Evolutionary conservation across 306 rosid species (phyloP).

Genomic region (Argentina anserina): DNA sequence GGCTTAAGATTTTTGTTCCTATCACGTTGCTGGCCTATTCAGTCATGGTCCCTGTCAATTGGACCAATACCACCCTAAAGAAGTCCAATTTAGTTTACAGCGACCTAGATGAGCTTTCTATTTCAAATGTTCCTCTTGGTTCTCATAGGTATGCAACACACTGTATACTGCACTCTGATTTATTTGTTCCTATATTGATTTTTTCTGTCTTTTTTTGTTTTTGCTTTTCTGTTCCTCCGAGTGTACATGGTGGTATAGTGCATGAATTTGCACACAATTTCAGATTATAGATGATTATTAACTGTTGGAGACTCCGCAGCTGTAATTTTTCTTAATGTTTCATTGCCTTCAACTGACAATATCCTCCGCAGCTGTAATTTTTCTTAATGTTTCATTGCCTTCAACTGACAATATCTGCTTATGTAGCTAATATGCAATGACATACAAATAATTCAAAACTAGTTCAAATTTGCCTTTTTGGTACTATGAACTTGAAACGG

Average conservation of each 20-base stretch:
- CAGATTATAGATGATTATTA: not conserved
- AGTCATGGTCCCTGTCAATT: conserved; percentile 87
- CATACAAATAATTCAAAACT: not conserved
- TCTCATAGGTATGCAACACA: conserved; percentile 57
- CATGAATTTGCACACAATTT: not conserved
- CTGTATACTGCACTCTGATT: not conserved
- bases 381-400: not conserved
- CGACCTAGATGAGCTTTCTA: conserved; percentile 82
- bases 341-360: not conserved
- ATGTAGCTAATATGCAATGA: not conserved
- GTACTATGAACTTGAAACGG: not conserved
- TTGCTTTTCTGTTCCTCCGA: not conserved
- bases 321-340: not conserved
- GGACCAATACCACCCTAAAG: conserved; percentile 81
- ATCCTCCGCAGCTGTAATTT: not conserved
- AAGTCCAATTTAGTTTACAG: conserved; percentile 58
- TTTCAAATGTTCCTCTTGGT: conserved; percentile 82
- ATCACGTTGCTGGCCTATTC: conserved; percentile 71
- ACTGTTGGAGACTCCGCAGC: not conserved
- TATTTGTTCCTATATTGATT: not conserved
- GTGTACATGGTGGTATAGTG: not conserved
- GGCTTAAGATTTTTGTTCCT: conserved; percentile 90
- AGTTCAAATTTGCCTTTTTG: not conserved
- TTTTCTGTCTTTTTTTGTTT: not conserved
- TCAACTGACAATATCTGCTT: not conserved